phyloP scores from a whole-genome alignment of 164 flowering plant species.

The Amborella trichopoda region DNA sequence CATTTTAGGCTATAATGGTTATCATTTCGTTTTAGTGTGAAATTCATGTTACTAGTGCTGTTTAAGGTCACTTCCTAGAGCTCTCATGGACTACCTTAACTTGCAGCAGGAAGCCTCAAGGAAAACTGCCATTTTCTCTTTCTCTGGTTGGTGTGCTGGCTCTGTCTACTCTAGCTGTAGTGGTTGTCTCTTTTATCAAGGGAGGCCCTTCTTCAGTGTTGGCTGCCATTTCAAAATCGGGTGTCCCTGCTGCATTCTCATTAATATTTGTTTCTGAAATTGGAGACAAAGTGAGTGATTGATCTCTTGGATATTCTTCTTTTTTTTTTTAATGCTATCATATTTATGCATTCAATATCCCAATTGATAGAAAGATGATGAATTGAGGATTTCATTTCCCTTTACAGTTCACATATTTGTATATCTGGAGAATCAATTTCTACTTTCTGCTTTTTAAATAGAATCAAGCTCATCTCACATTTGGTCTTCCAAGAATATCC shows the following conservation, averaged over 20 bases:
- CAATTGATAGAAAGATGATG: too few species aligned
- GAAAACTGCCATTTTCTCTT: conserved; percentile 40
- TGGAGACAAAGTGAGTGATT: conserved; percentile 73
- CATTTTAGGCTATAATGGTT: neutral
- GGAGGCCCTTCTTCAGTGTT: conserved; percentile 65
- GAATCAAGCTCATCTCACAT: too few species aligned
- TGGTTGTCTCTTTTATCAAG: conserved; percentile 46
- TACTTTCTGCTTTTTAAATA: too few species aligned
- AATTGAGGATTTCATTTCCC: too few species aligned
- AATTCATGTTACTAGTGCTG: neutral
- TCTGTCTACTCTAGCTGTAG: conserved; percentile 58
- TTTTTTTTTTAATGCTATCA: too few species aligned
- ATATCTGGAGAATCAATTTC: too few species aligned
- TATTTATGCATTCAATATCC: too few species aligned
- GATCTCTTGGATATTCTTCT: too few species aligned
- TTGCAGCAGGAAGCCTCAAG: conserved; percentile 46
- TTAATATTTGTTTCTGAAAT: conserved; percentile 97
- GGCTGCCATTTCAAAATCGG: conserved; percentile 85
- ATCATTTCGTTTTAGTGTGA: neutral
- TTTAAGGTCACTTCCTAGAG: neutral
- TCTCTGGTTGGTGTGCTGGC: conserved; percentile 55
- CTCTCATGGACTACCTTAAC: conserved; percentile 14
- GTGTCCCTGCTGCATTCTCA: conserved; percentile 91
- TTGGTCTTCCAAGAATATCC: too few species aligned
- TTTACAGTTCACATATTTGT: too few species aligned